These are phyloP conservation scores for Coniosporium tulheliwenetii DNA, from an alignment of 2,329 filamentous ascomycete species.

Conservation along the genomic window DNA sequence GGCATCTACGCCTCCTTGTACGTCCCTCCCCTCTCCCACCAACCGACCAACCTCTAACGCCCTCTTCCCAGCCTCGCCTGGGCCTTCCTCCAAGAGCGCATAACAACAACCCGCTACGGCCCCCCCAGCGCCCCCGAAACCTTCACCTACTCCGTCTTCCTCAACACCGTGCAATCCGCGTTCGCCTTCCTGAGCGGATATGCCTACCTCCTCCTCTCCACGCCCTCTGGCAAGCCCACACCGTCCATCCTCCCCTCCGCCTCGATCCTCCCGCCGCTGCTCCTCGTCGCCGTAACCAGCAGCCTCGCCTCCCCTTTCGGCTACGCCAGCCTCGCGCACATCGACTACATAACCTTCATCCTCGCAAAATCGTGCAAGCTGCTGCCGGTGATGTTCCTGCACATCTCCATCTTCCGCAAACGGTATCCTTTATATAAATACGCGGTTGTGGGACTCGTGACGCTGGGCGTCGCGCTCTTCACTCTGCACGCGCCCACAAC, in stretches of 20 bases:
- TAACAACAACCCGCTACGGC: conserved; percentile 83
- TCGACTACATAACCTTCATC: conserved; percentile 97
- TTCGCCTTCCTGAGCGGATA: conserved; percentile 75
- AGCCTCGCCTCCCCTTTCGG: conserved; percentile 90
- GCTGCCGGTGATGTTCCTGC: conserved; percentile 94
- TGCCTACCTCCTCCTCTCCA: conserved; percentile 56
- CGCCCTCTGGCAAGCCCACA: conserved; percentile 35
- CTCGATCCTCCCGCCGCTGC: conserved; percentile 59
- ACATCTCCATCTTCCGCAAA: conserved; percentile 80
- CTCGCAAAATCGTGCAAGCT: conserved; percentile 97
- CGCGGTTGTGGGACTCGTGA: conserved; percentile 79
- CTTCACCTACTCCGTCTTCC: conserved; percentile 86
- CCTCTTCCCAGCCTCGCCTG: conserved; percentile 54
- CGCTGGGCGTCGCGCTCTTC: conserved; percentile 83
- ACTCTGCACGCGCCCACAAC: conserved; percentile 68
- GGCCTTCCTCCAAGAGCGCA: conserved; percentile 92
- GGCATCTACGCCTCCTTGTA: conserved; percentile 98
- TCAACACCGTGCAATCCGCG: conserved; percentile 88
- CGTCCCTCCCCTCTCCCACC: conserved; percentile 5
- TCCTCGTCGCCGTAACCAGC: conserved; percentile 74
- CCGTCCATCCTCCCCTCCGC: conserved; percentile 60
- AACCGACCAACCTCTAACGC: not conserved
- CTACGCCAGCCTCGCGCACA: conserved; percentile 79
- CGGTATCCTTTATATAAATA: conserved; percentile 95
- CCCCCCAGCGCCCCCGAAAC: conserved; percentile 44